These are phyloP conservation scores for Takakia lepidozioides DNA, from an alignment of 225 moss, liverwort and hornwort species.

Conservation along the genomic window DNA sequence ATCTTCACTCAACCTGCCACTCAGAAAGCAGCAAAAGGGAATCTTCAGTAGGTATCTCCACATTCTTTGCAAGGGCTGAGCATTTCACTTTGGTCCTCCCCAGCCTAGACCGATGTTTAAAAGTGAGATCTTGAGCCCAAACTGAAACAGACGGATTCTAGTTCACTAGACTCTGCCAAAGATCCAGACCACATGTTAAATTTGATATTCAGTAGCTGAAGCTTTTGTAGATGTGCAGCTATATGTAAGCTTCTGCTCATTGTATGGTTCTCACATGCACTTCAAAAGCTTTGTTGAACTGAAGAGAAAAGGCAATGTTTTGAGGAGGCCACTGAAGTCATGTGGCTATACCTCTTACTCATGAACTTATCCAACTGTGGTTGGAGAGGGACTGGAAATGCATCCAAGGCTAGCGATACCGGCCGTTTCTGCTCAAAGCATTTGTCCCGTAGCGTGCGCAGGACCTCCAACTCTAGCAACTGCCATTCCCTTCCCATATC, in stretches of 20 bases:
- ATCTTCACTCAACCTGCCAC: conserved; percentile 61
- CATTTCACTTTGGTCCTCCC: too few relatives aligned
- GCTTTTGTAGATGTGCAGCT: too few relatives aligned
- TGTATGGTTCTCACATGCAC: too few relatives aligned
- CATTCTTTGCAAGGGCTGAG: neutral
- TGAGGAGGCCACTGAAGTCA: too few relatives aligned
- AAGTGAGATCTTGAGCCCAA: conserved; percentile 4
- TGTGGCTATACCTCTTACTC: conserved; percentile 78
- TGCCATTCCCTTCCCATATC: conserved; percentile 47
- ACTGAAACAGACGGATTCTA: neutral
- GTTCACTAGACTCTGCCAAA: too few relatives aligned
- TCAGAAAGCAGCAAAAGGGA: conserved; percentile 2
- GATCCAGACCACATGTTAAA: too few relatives aligned
- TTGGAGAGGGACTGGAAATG: conserved; percentile 63
- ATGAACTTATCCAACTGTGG: conserved; percentile 63
- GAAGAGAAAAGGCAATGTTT: too few relatives aligned
- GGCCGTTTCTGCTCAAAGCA: conserved; percentile 73
- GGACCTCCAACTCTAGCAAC: conserved; percentile 88
- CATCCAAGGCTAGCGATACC: conserved; percentile 68
- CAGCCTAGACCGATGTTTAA: too few relatives aligned
- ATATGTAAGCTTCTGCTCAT: too few relatives aligned
- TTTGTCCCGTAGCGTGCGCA: conserved; percentile 55
- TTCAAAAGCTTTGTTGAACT: too few relatives aligned
- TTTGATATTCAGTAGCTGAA: too few relatives aligned
- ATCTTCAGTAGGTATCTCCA: conserved; percentile 1